A percentile compares a stretch with the other conserved stretches of the same genome.
Evolutionary conservation across 1,139 yeast species (phyloP).

Genomic region (Taphrina populina): DNA sequence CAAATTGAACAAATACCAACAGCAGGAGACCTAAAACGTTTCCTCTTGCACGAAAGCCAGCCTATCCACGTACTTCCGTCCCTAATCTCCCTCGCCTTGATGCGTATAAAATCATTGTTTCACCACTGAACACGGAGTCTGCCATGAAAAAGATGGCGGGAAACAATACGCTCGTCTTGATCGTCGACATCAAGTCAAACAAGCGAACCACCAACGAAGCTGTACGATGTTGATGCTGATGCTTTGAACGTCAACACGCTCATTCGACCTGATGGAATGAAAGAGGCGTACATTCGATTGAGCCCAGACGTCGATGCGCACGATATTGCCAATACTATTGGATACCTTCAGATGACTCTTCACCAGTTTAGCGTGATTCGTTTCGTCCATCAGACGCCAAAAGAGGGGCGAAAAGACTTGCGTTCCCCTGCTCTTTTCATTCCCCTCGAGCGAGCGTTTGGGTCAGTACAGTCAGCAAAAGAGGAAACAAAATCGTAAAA

Average conservation of each 20-base stretch:
- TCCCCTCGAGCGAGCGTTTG: too few species aligned
- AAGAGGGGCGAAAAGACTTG: too few species aligned
- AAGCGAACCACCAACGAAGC: slow-evolving; percentile 98
- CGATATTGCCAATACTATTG: slow-evolving; percentile 91
- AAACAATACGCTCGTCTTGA: slow-evolving; percentile 98
- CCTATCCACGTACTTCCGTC: slow-evolving; percentile 92
- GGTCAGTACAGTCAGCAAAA: background rate
- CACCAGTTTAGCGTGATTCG: background rate
- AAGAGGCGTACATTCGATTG: slow-evolving; percentile 99
- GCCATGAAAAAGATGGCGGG: slow-evolving; percentile 99
- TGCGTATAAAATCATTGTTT: slow-evolving; percentile 89
- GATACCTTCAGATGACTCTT: slow-evolving; percentile 34
- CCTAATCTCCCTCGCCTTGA: slow-evolving; percentile 98
- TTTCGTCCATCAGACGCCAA: too few species aligned
- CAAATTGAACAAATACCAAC: slow-evolving; percentile 78
- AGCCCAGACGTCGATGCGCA: slow-evolving; percentile 99
- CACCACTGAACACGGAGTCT: slow-evolving; percentile 97
- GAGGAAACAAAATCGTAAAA: slow-evolving; percentile 11
- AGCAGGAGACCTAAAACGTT: slow-evolving; percentile 98
- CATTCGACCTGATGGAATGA: slow-evolving; percentile 84
- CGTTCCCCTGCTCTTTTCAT: too few species aligned
- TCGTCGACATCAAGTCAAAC: slow-evolving; percentile 95
- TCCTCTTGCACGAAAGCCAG: slow-evolving; percentile 89
- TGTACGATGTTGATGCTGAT: slow-evolving; percentile 96
- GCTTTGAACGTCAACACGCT: slow-evolving; percentile 56